Base-by-base conservation (phyloP, 306 rosid genomes). In the Dicorynia guianensis region DNA sequence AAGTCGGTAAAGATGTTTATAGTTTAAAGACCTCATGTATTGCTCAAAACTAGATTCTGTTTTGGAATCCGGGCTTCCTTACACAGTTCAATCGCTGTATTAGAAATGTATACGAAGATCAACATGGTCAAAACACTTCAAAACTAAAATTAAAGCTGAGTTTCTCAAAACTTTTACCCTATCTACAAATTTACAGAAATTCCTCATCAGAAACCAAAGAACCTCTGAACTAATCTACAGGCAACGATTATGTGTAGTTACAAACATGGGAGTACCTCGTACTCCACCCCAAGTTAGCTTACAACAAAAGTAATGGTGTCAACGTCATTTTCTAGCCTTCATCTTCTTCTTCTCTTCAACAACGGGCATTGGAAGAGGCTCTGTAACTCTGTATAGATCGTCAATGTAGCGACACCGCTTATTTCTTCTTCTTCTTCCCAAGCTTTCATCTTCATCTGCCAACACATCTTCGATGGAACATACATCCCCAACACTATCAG, bases 371-470 rank as follows among this genome's bases (percentile, higher is more conserved):
- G 4, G 8, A 7, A 58, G 2, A 60, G 72, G 76, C 13, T 68
- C 11, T 33, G 80, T 80, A 59, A 12, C 72, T 5, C 33, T 63
- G 13, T 83, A 65, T 4, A 72, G 10, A 13, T 79, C 81, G 11
- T 30, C 57, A 35, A 76, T 6, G 46, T 77, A 78, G 12, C 79
- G 72, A n/a, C 47, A 59, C 71, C 75, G 69, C 20, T 70, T 74
- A 1, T 64, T 74, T 33, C 13, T 76, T 42, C 81, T 46, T 46
- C 19, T 63, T 1, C 81, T 46, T 46, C 19, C 65, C 1, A 76
- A 42, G 13, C 49, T 0, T 4, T 78, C 83, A 0, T 63, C 79
- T 33, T 81, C 82, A 17, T 70, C 79, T 11, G 72, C 78, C 54
- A 67, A 43, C 6, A 79, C 68, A 59, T 60, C 42, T 18, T 33